A percentile compares a stretch with the other conserved stretches of the same genome.
phyloP scores from a whole-genome alignment of 768 basidiomycete species.

The Boletus barrowsii region DNA sequence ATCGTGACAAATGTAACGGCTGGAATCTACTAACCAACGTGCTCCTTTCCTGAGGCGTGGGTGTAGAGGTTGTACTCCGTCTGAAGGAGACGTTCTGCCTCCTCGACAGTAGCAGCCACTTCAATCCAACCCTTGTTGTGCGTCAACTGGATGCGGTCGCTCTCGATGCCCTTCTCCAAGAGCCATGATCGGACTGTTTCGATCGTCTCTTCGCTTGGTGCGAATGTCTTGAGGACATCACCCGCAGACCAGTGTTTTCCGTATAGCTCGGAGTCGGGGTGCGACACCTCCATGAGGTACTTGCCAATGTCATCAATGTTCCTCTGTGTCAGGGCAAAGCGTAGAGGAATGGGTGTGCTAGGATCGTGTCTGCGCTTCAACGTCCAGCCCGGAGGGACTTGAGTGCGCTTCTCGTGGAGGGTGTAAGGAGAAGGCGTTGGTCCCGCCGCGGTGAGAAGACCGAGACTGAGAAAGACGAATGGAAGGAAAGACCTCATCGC shows the following conservation, averaged over 20 bases:
- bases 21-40: slow-evolving; percentile 19
- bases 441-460: slow-evolving; percentile 2
- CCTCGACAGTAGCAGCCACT: slow-evolving; percentile 26
- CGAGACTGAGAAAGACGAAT: slow-evolving; percentile 6
- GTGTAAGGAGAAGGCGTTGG: slow-evolving; percentile 18
- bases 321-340: slow-evolving; percentile 28
- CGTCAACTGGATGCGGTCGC: slow-evolving; percentile 16
- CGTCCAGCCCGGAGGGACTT: slow-evolving; percentile 33
- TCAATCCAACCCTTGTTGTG: slow-evolving; percentile 26
- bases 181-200: slow-evolving; percentile 26
- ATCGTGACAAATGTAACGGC: background rate
- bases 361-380: slow-evolving; percentile 35
- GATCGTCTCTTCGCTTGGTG: slow-evolving; percentile 22
- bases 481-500: slow-evolving; percentile 17
- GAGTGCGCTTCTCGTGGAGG: slow-evolving; percentile 41
- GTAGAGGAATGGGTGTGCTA: slow-evolving; percentile 26
- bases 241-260: slow-evolving; percentile 31
- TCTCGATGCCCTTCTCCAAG: slow-evolving; percentile 19
- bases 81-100: slow-evolving; percentile 32
- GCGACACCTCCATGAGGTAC: slow-evolving; percentile 32
- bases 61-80: slow-evolving; percentile 32
- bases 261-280: slow-evolving; percentile 34
- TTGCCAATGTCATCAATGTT: slow-evolving; percentile 15
- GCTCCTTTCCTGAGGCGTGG: slow-evolving; percentile 24
- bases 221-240: slow-evolving; percentile 22